These are phyloP conservation scores for Aspergillus viridinutans DNA, from an alignment of 2,329 filamentous ascomycete species.

Conservation along the genomic window DNA sequence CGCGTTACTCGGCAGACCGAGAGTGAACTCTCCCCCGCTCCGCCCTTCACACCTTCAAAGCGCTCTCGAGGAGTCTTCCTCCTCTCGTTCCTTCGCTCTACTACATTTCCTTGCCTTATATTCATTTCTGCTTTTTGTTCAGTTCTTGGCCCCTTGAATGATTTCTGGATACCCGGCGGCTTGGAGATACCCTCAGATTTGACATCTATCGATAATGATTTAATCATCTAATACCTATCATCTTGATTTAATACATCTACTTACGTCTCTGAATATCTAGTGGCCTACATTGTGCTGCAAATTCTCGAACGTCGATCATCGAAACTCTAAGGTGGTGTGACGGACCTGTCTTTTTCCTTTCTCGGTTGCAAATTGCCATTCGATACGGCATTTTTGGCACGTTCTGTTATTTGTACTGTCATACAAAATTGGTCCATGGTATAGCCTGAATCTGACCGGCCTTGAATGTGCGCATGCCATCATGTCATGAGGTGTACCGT, in stretches of 20 bases:
- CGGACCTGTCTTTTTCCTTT: not conserved
- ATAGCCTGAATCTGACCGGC: not conserved
- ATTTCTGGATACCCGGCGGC: not conserved
- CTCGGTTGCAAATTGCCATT: not conserved
- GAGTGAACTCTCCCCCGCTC: not conserved
- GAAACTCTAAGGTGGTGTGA: conserved; percentile 23
- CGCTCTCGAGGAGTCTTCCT: not conserved
- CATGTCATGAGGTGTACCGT: not conserved
- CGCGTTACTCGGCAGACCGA: conserved; percentile 4
- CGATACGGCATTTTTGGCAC: not conserved
- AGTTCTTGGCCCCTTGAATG: not conserved
- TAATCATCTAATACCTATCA: conserved; percentile 1
- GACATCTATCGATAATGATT: not conserved
- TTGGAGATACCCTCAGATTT: not conserved
- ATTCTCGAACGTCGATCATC: conserved; percentile 30
- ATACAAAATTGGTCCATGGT: not conserved
- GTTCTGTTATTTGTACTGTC: not conserved
- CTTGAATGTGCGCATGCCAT: not conserved
- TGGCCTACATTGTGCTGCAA: conserved; percentile 32
- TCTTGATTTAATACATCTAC: not conserved
- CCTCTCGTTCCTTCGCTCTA: not conserved
- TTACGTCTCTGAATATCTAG: conserved; percentile 10
- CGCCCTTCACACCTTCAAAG: not conserved
- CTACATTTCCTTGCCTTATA: not conserved
- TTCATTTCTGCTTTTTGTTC: not conserved